Base-by-base conservation (phyloP, 176 grass and related monocot genomes). In the Paspalum notatum region DNA sequence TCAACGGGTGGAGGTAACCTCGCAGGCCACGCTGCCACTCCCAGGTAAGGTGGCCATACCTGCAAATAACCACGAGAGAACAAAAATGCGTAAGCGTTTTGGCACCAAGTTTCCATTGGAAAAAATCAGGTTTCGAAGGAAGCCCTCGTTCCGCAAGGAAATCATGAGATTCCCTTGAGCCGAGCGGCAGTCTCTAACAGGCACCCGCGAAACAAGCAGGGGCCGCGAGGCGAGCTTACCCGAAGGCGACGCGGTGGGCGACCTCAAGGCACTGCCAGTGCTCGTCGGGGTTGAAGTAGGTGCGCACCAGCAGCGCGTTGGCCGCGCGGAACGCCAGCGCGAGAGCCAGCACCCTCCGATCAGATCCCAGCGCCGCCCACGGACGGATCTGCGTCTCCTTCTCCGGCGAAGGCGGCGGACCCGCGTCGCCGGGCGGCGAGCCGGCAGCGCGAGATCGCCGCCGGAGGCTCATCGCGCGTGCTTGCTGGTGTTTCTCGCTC, bases 231-330 rank as follows among this genome's bases (percentile, higher is more conserved):
- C 17, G 17, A 73, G 7, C 20, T 85, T 89, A 98, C 92, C 95
- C 90, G 25, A 98, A 98, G 32, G 88, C 73, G 81, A 95, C 7
- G 84, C 84, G 90, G 77, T 98, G 95, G 54, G 95, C 90, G 66
- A 98, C 95, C 90, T 98, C 95, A n/a, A 95, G 90, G 40, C 88
- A 86, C 76, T 98, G 92, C 95, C 95, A 95, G 63, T 98, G 95
- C 83, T 98, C 95, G 66, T 93, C 90, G 26, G 92, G 95, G 58
- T 98, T 98, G 86, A 94, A 98, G 92, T 98, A 95, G 60, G 92
- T 95, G 70, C 84, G 90, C 65, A 94, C 81, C 66, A 95, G 78
- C 58, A 98, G 78, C 47, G 81, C 92, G 75, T 98, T 98, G 13
- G 66, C 85, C 20, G 65, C 84, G 60, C 95, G 92, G 82, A 95